Evolutionary conservation across 2,329 filamentous ascomycete species (phyloP), one percentile per base, ranked within the genome.

Genomic region (Sporothrix protearum): DNA sequence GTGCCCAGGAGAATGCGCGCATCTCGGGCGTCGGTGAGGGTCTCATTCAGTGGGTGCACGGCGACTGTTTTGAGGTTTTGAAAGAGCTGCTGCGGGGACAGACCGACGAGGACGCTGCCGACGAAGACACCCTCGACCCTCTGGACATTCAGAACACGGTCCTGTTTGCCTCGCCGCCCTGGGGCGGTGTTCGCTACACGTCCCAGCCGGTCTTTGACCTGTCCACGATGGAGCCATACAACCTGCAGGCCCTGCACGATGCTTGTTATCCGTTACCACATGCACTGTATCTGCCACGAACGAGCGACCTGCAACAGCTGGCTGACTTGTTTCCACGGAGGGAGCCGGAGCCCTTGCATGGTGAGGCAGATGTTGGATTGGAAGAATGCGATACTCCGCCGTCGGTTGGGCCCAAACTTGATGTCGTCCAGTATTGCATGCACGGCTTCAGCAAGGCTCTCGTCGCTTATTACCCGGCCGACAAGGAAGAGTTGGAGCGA

Each of bases 391-490:
- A 19, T 22, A 22, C 45, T 22, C 22, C 7, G 2, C 81, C 81
- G 12, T 81, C 33, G 10, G 8, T n/a, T 5, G 59, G 79, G 19
- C 53, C 63, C 30, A 92, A 91, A 81, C 84, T 93, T 22, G 88
- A 91, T 59, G 89, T 95, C 33, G 88, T 92, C 66, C 96, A 99
- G 82, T 98, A 98, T 79, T 97, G 94, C 78, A 92, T 97, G 83
- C 86, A 92, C 76, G 93, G 94, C 14, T 92, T 92, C 7, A 97
- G 94, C 80, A 97, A 97, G 81, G 92, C 91, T 70, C 80, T 91
- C 79, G 88, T 89, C n/a, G 88, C 86, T 39, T 91, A 88, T 76
- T 82, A 90, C 28, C 86, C 87, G 3, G 80, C 76, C 14, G 59
- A 86, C 4, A 79, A 75, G 4, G 57, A 57, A 14, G n/a, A 9